Base-by-base conservation (phyloP, 2,329 filamentous ascomycete genomes). In the Ophiostoma ips region DNA sequence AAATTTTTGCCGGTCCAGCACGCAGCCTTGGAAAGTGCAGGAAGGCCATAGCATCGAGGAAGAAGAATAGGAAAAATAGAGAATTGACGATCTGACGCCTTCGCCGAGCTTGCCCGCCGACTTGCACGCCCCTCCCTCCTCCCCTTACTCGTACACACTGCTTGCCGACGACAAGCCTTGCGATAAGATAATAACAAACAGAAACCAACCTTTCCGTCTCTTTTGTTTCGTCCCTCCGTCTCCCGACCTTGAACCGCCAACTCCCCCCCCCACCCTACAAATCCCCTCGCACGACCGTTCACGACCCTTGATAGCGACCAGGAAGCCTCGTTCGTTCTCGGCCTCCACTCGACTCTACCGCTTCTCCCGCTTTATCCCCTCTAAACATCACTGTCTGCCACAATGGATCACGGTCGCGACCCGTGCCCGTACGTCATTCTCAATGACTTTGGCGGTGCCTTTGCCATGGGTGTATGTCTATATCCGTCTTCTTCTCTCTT, bases 361-460 rank as follows among this genome's bases (percentile, higher is more conserved):
- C 11, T 28, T 4, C 19, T 19, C 9, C 19, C 38, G 10, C 12
- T 21, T 3, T 33, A 30, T 49, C 36, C 15, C n/a, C n/a, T n/a
- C n/a, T n/a, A n/a, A n/a, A n/a, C n/a, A n/a, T n/a, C n/a, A n/a
- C n/a, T n/a, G n/a, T n/a, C n/a, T n/a, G n/a, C n/a, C n/a, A n/a
- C n/a, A n/a, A n/a, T n/a, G 84, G 90, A 98, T 80, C 92, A 96
- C 75, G 84, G 86, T 56, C 79, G 92, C 71, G 92, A 96, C 69
- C 92, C 92, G 55, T 96, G 92, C 70, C 92, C 92, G 51, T 96
- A 84, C 83, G 89, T 96, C 63, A 85, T 92, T 57, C 77, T 96
- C 58, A 95, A 89, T 70, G 92, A 98, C 71, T 96, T 96, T 65
- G 92, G 92, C 56, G 92, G 92, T 70, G 92, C 58, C 15, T 58